Conservation (phyloP, 495 filamentous ascomycete species). For the Aspergillus taichungensis region DNA sequence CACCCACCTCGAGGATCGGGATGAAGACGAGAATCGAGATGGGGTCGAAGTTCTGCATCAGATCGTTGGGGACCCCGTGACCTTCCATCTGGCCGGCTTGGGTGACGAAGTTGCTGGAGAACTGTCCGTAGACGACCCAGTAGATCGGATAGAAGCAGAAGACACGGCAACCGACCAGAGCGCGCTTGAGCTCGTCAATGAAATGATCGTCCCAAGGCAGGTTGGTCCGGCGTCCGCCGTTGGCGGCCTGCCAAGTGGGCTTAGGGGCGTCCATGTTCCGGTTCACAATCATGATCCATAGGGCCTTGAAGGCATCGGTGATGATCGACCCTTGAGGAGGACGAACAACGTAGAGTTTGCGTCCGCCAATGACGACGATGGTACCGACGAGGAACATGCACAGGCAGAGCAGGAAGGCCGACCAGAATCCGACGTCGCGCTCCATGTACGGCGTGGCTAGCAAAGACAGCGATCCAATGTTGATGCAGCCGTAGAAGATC, state of each 20-base stretch:
- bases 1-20: slow-evolving; percentile 55
- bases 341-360: slow-evolving; percentile 51
- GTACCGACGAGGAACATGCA: slow-evolving; percentile 51
- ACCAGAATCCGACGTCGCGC: slow-evolving; percentile 61
- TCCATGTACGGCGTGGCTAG: slow-evolving; percentile 61
- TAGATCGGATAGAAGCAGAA: slow-evolving; percentile 53
- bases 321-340: slow-evolving; percentile 57
- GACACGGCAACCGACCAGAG: slow-evolving; percentile 50
- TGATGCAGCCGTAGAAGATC: slow-evolving; percentile 70
- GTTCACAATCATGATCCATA: slow-evolving; percentile 49
- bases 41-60: slow-evolving; percentile 70
- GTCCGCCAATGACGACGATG: slow-evolving; percentile 41
- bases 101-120: slow-evolving; percentile 50
- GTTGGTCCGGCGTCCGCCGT: slow-evolving; percentile 24
- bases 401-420: slow-evolving; percentile 61
- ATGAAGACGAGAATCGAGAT: slow-evolving; percentile 65
- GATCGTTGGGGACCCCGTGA: slow-evolving; percentile 59
- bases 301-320: slow-evolving; percentile 49
- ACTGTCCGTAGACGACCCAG: slow-evolving; percentile 54
- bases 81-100: slow-evolving; percentile 46
- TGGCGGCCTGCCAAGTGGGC: slow-evolving; percentile 45
- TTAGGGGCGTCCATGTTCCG: slow-evolving; percentile 52
- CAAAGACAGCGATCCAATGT: slow-evolving; percentile 61
- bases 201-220: slow-evolving; percentile 54
- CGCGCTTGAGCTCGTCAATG: slow-evolving; percentile 54